A percentile compares a stretch with the other conserved stretches of the same genome.
Evolutionary conservation across 2,329 filamentous ascomycete genomes (phyloP).

Genomic region (Neonectria punicea): DNA sequence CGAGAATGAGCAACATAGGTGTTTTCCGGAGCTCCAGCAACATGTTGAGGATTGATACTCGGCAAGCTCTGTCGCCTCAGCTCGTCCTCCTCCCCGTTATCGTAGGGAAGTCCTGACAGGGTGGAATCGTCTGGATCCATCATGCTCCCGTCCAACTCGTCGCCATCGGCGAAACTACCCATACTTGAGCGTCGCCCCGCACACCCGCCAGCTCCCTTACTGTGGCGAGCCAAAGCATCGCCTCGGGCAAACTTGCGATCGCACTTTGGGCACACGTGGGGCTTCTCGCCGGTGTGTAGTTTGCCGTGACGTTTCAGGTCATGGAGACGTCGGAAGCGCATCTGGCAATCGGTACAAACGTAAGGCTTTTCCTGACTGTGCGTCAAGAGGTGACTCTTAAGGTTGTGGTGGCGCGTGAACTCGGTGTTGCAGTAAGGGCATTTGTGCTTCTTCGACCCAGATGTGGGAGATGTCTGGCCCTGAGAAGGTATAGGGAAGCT

Average conservation of each 20-base stretch:
- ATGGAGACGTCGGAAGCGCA: conserved; percentile 91
- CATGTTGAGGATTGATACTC: conserved; percentile 78
- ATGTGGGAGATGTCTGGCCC: conserved; percentile 64
- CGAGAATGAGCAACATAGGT: conserved; percentile 71
- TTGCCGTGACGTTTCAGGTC: conserved; percentile 97
- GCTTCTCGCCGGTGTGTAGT: conserved; percentile 94
- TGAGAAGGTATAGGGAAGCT: conserved; percentile 65
- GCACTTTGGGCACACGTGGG: conserved; percentile 94
- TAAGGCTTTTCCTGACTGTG: conserved; percentile 99
- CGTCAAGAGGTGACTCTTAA: conserved; percentile 96
- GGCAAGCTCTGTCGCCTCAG: conserved; percentile 77
- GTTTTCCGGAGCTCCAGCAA: conserved; percentile 60
- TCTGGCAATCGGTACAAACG: conserved; percentile 90
- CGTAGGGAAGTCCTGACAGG: conserved; percentile 68
- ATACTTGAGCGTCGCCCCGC: conserved; percentile 90
- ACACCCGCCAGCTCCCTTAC: conserved; percentile 94
- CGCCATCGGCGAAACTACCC: conserved; percentile 82
- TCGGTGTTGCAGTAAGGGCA: conserved; percentile 97
- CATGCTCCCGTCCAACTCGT: conserved; percentile 70
- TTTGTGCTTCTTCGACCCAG: conserved; percentile 84
- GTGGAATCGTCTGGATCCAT: conserved; percentile 64
- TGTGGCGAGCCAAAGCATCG: conserved; percentile 93
- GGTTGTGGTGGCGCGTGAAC: conserved; percentile 96
- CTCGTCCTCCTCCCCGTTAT: conserved; percentile 69
- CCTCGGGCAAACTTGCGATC: conserved; percentile 94